Base-by-base conservation (phyloP, 2,329 filamentous ascomycete species). In the Xylaria hypoxylon region DNA sequence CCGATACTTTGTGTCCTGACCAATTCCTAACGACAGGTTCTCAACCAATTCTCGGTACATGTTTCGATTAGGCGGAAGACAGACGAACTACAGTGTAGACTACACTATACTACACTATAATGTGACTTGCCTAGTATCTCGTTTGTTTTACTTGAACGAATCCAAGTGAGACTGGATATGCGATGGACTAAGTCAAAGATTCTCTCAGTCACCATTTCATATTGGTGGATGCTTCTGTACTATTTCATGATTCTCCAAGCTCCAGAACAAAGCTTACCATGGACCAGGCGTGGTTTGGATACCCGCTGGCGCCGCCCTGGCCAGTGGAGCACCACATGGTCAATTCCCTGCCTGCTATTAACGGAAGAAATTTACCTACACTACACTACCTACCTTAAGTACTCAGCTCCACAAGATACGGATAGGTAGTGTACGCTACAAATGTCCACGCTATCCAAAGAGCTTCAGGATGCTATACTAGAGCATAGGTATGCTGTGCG, bases 1-100 rank as follows among this genome's bases (percentile, higher is more conserved):
- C 73, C 72, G 73, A 73, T 73, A 64, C 47, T 70, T 68, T 48
- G 59, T 26, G n/a, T n/a, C n/a, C n/a, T n/a, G n/a, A n/a, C n/a
- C n/a, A n/a, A n/a, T n/a, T n/a, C 31, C 57, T 51, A 11, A 60
- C 28, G 56, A 64, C 33, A 28, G 11, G 7, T 1, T 15, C 10
- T 35, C 28, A 33, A 13, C 33, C 33, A 33, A 22, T 5, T 11
- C 55, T 45, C 38, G 33, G 28, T 28, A n/a, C n/a, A n/a, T n/a
- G 17, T 40, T 48, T 33, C 15, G 6, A 19, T 22, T 17, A 28
- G 22, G 22, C n/a, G 19, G 24, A 31, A 33, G n/a, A 22, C 17
- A 17, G 28, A 42, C 19, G 19, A 42, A 48, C 22, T 11, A n/a
- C n/a, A n/a, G n/a, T n/a, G n/a, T n/a, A n/a, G n/a, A n/a, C n/a